Evolutionary conservation across 257 asterid genomes (phyloP), one percentile per base, ranked within the genome.

Genomic region (Nicotiana tabacum): DNA sequence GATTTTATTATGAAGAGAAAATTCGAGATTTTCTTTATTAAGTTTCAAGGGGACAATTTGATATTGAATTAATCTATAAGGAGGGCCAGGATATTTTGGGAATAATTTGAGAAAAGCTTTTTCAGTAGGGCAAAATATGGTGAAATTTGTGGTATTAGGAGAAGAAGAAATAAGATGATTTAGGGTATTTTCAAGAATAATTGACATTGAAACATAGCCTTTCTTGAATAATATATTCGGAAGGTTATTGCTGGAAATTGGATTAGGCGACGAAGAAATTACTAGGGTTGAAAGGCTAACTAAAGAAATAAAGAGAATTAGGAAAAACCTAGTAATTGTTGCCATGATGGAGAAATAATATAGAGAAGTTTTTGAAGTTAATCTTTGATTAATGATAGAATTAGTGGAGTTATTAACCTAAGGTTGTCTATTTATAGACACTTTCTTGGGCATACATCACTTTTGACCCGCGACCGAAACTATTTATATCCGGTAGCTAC

Each of bases 61-160:
- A 18, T 46, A 64, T 61, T 80, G 29, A 64, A 64, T 48, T 15
- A 80, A 39, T 64, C 62, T 80, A 39, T 21, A 27, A 12, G 77
- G 76, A 64, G 83, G 83, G 1, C 4, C 48, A 6, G 32, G 27
- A 9, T 80, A 39, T 27, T 61, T 80, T 30, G 18, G 4, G 27
- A 48, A 27, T 72, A 24, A 5, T 24, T 72, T 72, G 9, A 39
- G 10, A 10, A 80, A 80, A 46, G 64, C 60, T 27, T 43, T 80
- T 46, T 80, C 76, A 11, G 10, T 39, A 13, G 77, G 83, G 33
- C 65, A 62, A 16, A 80, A 80, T n/a, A 80, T 18, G 51, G 77
- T 43, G 29, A 80, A 46, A 3, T 9, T 46, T 6, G 62, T 64
- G 11, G 29, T 46, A 29, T 53, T 55, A 0, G 27, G n/a, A 0